phyloP scores from a whole-genome alignment of 345 rosid genomes.

The Dovyalis caffra region DNA sequence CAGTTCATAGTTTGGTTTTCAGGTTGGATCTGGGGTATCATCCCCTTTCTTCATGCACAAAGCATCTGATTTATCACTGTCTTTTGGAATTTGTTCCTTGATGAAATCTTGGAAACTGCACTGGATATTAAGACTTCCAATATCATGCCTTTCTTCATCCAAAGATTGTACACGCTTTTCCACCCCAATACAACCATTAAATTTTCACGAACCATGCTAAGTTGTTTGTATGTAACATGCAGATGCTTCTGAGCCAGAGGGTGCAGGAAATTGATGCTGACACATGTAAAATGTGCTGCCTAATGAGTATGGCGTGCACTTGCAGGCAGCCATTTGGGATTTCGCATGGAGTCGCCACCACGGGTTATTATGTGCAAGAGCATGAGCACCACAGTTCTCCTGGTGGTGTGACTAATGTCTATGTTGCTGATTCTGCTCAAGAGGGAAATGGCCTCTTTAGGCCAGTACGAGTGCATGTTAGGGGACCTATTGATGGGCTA shows the following conservation, averaged over 20 bases:
- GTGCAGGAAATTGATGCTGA: conserved; percentile 86
- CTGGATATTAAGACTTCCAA: background rate
- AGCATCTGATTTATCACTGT: background rate
- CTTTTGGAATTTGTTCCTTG: background rate
- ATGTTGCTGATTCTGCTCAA: conserved; percentile 68
- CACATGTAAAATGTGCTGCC: conserved; percentile 83
- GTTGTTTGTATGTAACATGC: conserved; percentile 24
- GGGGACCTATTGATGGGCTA: conserved; percentile 93
- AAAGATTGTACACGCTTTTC: conserved; percentile 3
- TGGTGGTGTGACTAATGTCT: conserved; percentile 57
- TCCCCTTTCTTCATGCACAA: background rate
- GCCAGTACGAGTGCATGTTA: conserved; percentile 85
- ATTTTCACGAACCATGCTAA: conserved; percentile 8
- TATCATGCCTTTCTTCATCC: background rate
- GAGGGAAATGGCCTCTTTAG: conserved; percentile 70
- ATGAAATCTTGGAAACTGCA: conserved; percentile 1
- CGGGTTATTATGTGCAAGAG: conserved; percentile 70
- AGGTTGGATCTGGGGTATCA: conserved; percentile 6
- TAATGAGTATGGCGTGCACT: conserved; percentile 62
- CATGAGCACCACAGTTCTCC: conserved; percentile 58
- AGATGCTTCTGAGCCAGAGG: conserved; percentile 92
- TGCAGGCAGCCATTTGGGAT: conserved; percentile 79
- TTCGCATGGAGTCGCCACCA: conserved; percentile 51
- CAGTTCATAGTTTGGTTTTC: background rate
- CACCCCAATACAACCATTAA: conserved; percentile 17